phyloP scores from a whole-genome alignment of 257 asterid species.

The Przewalskia tangutica region DNA sequence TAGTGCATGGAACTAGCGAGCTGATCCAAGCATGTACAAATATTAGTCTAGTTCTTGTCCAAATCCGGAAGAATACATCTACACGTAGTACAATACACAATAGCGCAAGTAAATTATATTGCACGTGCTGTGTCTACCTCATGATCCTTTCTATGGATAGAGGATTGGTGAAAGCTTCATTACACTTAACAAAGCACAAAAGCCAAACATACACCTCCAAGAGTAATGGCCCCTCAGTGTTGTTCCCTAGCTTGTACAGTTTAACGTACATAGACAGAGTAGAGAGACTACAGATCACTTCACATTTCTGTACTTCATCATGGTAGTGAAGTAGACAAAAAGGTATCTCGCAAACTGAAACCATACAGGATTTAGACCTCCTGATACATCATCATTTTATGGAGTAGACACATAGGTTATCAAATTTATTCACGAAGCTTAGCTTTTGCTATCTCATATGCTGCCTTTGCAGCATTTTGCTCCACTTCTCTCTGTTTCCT shows the following conservation, averaged over 20 bases:
- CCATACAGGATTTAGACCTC: background rate
- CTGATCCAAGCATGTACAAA: background rate
- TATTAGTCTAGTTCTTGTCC: background rate
- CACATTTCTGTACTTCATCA: background rate
- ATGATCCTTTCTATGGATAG: background rate
- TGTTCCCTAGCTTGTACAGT: background rate
- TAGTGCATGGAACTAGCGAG: background rate
- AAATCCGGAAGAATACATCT: background rate
- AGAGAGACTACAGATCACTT: background rate
- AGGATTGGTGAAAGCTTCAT: background rate
- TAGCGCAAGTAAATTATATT: background rate
- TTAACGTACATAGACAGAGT: background rate
- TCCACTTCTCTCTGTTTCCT: slow-evolving; percentile 23
- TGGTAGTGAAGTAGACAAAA: background rate
- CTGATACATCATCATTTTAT: background rate
- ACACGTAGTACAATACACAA: background rate
- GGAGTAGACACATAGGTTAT: background rate
- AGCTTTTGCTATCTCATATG: slow-evolving; percentile 25
- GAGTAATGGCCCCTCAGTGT: background rate
- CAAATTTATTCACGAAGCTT: slow-evolving; percentile 21
- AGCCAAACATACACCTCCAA: background rate
- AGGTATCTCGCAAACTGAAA: background rate
- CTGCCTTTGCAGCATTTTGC: slow-evolving; percentile 30
- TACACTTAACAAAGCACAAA: background rate
- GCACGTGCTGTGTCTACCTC: background rate